A percentile compares a stretch with the other conserved stretches of the same genome.
These are phyloP conservation scores for Tephrocybe rancida DNA, from an alignment of 768 basidiomycete genomes.

Conservation along the genomic window DNA sequence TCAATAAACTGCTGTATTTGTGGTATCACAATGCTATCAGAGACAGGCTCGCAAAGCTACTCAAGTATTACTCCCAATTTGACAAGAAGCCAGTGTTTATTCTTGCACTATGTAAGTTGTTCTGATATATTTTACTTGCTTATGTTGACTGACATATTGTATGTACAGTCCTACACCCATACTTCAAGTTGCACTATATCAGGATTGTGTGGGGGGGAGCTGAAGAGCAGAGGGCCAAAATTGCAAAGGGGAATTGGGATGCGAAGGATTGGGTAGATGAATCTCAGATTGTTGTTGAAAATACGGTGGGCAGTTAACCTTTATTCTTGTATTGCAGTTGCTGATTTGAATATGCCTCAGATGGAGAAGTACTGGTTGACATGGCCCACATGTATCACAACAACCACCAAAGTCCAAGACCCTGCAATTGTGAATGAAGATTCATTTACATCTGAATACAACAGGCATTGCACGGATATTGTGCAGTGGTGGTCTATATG, in stretches of 20 bases:
- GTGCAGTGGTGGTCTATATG: constrained; percentile 17
- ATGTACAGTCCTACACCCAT: constrained; percentile 30
- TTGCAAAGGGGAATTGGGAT: constrained; percentile 10
- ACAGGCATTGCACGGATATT: constrained; percentile 7
- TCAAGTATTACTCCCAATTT: constrained; percentile 23
- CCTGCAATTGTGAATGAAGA: no score
- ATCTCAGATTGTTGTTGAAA: constrained; percentile 15
- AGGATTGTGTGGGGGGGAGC: constrained; percentile 26
- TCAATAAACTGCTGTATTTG: background rate
- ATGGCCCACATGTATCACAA: no score
- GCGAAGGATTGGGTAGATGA: constrained; percentile 22
- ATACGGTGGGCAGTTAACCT: background rate
- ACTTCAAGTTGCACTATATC: constrained; percentile 31
- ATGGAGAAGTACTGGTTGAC: no score
- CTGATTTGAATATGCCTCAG: no score
- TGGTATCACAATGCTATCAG: constrained; percentile 5
- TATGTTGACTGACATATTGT: no score
- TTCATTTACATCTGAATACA: no score
- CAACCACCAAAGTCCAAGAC: no score
- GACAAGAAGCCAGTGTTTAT: constrained; percentile 22
- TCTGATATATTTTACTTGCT: background rate
- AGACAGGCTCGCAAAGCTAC: constrained; percentile 24
- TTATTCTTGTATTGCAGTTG: no score
- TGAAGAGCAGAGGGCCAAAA: constrained; percentile 21
- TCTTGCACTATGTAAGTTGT: constrained; percentile 26